Conservation (phyloP, 2,329 filamentous ascomycete species). For the Fusarium devonianum region DNA sequence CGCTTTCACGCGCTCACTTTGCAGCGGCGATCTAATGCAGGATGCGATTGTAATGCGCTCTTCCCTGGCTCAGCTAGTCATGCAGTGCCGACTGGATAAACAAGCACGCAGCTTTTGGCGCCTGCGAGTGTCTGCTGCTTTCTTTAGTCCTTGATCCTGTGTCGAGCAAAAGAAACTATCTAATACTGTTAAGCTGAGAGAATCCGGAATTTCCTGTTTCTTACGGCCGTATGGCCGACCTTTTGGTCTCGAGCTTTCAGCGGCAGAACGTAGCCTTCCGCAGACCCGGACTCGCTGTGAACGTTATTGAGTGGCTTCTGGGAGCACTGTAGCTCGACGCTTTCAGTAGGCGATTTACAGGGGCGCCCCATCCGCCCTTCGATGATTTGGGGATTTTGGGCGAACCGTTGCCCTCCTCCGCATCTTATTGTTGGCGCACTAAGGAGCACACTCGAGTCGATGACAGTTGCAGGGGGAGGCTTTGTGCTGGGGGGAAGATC, state of each 20-base stretch:
- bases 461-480: conserved; percentile 1
- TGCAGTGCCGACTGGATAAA: background rate
- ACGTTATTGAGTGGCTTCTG: no score
- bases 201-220: no score
- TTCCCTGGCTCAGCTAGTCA: no score
- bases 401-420: conserved; percentile 10
- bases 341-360: conserved; percentile 29
- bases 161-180: background rate
- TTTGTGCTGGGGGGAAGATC: conserved; percentile 9
- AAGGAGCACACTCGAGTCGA: background rate
- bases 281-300: no score
- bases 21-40: conserved; percentile 23
- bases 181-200: no score
- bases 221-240: no score
- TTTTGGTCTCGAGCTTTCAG: no score
- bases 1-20: conserved; percentile 25
- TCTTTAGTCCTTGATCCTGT: conserved; percentile 1
- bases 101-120: background rate
- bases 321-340: conserved; percentile 29
- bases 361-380: conserved; percentile 14
- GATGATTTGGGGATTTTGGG: conserved; percentile 9
- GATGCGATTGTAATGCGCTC: background rate
- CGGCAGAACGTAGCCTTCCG: no score
- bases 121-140: conserved; percentile 14
- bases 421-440: no score